Evolutionary conservation across 139 green algal genomes (phyloP).

Genomic region (Ostreobium quekettii): DNA sequence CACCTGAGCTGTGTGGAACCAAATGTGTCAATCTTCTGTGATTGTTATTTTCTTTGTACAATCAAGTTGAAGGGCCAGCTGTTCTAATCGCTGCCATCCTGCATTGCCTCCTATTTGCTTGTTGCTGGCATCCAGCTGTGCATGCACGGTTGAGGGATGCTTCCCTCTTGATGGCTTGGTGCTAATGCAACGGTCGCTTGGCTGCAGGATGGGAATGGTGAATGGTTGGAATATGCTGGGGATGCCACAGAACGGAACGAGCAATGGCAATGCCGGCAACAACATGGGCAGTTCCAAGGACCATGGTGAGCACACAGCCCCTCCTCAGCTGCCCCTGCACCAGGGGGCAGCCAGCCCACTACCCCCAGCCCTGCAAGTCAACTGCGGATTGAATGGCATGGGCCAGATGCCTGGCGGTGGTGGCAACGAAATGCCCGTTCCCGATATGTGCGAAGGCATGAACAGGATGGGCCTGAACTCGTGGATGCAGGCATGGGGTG

Average conservation of each 20-base stretch:
- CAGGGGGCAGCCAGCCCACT: neutral
- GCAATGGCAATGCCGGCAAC: too few relatives aligned
- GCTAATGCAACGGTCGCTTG: too few relatives aligned
- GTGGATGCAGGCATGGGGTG: slow-evolving; percentile 5
- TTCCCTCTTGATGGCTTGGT: too few relatives aligned
- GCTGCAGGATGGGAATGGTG: too few relatives aligned
- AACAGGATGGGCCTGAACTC: neutral
- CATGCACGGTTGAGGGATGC: too few relatives aligned
- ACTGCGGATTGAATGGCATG: neutral
- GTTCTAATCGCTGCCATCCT: neutral
- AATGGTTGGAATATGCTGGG: too few relatives aligned
- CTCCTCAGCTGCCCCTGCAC: slow-evolving; percentile 1
- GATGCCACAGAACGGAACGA: too few relatives aligned
- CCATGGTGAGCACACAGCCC: neutral
- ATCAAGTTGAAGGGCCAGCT: neutral
- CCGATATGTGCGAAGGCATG: neutral
- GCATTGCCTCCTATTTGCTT: too few relatives aligned
- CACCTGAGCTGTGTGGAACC: neutral
- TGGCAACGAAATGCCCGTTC: neutral
- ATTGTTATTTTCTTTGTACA: neutral
- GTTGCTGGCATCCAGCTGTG: too few relatives aligned
- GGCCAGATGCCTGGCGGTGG: neutral
- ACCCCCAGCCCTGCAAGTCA: neutral
- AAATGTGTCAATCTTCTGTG: neutral
- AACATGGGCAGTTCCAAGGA: neutral